Base-by-base conservation (phyloP, 1,284 basidiomycete species). In the Exobasidium rhododendri region DNA sequence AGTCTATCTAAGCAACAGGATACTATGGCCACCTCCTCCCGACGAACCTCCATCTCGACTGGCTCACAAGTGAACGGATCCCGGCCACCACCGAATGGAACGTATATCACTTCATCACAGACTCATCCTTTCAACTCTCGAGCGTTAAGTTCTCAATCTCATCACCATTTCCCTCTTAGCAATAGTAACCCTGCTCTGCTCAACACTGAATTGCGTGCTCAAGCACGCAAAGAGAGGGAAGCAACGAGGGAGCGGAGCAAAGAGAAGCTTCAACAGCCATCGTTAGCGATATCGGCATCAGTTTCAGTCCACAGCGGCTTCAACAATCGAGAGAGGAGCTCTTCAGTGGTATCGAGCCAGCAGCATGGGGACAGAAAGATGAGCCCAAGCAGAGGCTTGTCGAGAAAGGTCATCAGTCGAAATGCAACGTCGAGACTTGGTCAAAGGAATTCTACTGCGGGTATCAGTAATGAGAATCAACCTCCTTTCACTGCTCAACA, bases 171-270 rank as follows among this genome's bases (percentile, higher is more conserved):
- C 35, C 17, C 35, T 40, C 10, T 40, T 7, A 40, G 17, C 17
- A 40, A 17, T 40, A 40, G 10, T 17, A 40, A 40, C 17, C 35
- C 35, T 10, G 35, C 35, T 40, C 35, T 40, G 2, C 30, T 55
- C 20, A 61, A 61, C 32, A 61, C 59, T 29, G 51, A 55, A 46
- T 44, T 61, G 5, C 59, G 59, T 11, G 59, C 59, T 20, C 59
- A 61, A 45, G n/a, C 52, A 20, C 54, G 59, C 14, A 32, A 44
- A 7, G 59, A 61, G 31, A 52, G 59, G 20, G 58, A 59, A 29
- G 58, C 58, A 4, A 44, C 43, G 10, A 14, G 56, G 11, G 56
- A 57, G 28, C n/a, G 26, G 24, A 50, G 47, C 26, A 20, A 26
- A 24, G 47, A 50, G 28, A 50, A 50, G 47, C 20, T 50, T 20